These are phyloP conservation scores for Colletotrichum sp. DNA, from an alignment of 2,329 filamentous ascomycete species.

Conservation along the genomic window DNA sequence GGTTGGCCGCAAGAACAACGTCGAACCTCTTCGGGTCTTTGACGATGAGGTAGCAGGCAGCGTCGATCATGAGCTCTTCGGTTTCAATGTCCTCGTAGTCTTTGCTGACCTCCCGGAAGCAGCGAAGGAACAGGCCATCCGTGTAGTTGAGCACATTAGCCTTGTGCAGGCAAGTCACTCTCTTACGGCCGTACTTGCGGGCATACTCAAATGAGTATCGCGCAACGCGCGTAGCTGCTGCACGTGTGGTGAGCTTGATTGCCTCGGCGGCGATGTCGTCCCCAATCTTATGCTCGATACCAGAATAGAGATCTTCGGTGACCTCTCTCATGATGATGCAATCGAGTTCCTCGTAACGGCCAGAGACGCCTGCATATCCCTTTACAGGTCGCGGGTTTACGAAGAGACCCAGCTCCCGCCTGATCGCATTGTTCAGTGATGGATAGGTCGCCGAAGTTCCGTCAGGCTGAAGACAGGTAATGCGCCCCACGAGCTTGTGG, in stretches of 20 bases:
- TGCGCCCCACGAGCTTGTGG: not conserved
- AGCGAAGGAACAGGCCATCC: constrained; percentile 70
- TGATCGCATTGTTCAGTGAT: not conserved
- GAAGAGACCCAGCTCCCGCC: not conserved
- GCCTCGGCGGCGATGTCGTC: constrained; percentile 82
- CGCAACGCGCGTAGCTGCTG: constrained; percentile 24
- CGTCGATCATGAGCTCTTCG: constrained; percentile 98
- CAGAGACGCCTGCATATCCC: not conserved
- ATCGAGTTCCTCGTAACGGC: constrained; percentile 58
- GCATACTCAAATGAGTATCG: not conserved
- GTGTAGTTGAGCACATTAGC: constrained; percentile 98
- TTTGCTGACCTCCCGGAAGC: constrained; percentile 69
- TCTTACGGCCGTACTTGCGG: constrained; percentile 23
- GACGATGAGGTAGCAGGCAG: constrained; percentile 99
- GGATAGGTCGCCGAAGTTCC: not conserved
- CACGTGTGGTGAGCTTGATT: constrained; percentile 65
- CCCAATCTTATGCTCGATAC: constrained; percentile 79
- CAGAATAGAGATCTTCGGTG: constrained; percentile 97
- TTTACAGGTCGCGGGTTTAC: not conserved
- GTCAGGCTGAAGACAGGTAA: not conserved
- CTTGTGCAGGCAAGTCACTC: constrained; percentile 98
- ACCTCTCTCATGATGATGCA: constrained; percentile 98
- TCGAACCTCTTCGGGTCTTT: constrained; percentile 94
- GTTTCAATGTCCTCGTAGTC: constrained; percentile 56
- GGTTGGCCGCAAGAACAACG: constrained; percentile 95